These are phyloP conservation scores for Termitomyces sp. DNA, from an alignment of 768 basidiomycete species.

Conservation along the genomic window DNA sequence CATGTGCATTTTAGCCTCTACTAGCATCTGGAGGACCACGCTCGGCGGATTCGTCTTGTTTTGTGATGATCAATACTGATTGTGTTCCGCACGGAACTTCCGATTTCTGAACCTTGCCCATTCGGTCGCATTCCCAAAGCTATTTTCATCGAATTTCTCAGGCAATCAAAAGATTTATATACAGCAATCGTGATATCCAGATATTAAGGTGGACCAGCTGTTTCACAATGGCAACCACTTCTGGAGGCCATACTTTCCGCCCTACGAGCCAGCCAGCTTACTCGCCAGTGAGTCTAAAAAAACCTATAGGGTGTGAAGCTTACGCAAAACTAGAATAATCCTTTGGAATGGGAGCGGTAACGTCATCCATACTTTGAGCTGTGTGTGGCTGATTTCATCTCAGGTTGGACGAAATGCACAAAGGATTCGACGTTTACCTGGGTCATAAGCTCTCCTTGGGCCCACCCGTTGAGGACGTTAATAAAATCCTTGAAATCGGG, in stretches of 20 bases:
- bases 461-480: background rate
- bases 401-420: constrained; percentile 1
- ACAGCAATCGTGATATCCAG: background rate
- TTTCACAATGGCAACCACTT: background rate
- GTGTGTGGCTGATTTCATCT: background rate
- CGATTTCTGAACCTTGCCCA: no score
- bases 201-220: background rate
- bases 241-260: background rate
- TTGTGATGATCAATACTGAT: no score
- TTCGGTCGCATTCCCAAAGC: background rate
- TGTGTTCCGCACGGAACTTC: background rate
- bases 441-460: constrained; percentile 1
- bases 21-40: background rate
- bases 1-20: background rate
- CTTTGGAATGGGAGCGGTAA: background rate
- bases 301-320: background rate
- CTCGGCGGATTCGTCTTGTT: no score
- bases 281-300: background rate
- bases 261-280: background rate
- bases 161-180: background rate
- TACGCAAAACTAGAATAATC: background rate
- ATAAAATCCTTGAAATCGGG: constrained; percentile 1
- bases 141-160: background rate
- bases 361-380: background rate
- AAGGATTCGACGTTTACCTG: background rate